Evolutionary conservation across 768 basidiomycete species (phyloP).

Genomic region (Podaxis sp.): DNA sequence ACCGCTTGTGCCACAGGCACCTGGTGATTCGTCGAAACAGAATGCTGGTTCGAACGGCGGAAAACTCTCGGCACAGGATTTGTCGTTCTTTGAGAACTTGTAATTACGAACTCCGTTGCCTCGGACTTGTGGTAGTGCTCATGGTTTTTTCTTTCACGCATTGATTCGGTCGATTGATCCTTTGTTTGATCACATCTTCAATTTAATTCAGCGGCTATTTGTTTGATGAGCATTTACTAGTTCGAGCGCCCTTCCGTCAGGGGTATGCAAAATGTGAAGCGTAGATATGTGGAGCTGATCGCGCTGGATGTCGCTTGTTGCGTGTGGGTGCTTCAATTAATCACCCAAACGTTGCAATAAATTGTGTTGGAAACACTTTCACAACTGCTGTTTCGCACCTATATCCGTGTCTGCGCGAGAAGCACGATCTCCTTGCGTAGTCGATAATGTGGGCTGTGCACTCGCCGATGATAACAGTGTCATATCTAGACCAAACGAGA

Average conservation of each 20-base stretch:
- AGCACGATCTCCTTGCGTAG: background rate
- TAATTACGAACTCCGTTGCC: constrained; percentile 10
- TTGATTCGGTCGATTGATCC: no score
- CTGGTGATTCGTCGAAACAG: constrained; percentile 19
- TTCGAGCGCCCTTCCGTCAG: background rate
- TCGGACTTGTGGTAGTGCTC: background rate
- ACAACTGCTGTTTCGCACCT: constrained; percentile 2
- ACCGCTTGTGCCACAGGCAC: constrained; percentile 28
- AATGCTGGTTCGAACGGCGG: constrained; percentile 29
- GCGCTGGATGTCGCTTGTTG: background rate
- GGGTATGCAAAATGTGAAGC: background rate
- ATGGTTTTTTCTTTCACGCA: background rate
- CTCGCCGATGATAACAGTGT: background rate
- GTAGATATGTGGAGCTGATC: background rate
- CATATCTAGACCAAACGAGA: background rate
- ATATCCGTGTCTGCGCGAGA: background rate
- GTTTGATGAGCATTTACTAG: background rate
- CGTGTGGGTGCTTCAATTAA: background rate
- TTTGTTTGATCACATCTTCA: background rate
- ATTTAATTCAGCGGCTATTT: background rate
- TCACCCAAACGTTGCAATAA: background rate
- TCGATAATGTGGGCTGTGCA: background rate
- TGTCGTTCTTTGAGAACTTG: constrained; percentile 82
- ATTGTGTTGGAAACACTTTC: background rate
- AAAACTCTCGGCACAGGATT: constrained; percentile 77